phyloP scores from a whole-genome alignment of 345 rosid species.

The Arabidopsis thaliana region TAIR10.1 NC_003071.7:11062001-11062500 shows the following conservation, averaged over 20 bases:
- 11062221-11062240: conserved; percentile 52
- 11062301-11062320: conserved; percentile 47
- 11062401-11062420: conserved; percentile 48
- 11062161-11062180: conserved; percentile 73
- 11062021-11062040: conserved; percentile 91
- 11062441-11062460: conserved; percentile 42
- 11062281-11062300: conserved; percentile 45
- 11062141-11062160: conserved; percentile 58
- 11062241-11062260: conserved; percentile 52
- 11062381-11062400: conserved; percentile 52
- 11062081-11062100: not conserved
- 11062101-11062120: not conserved
- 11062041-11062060: conserved; percentile 91
- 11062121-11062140: not conserved
- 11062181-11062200: conserved; percentile 70
- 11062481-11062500: conserved; percentile 59
- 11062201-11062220: conserved; percentile 53
- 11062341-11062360: conserved; percentile 48
- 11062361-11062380: conserved; percentile 27
- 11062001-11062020: conserved; percentile 69
- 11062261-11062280: conserved; percentile 51
- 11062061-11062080: conserved; percentile 69
- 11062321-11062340: conserved; percentile 46
- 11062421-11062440: conserved; percentile 27
- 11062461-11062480: conserved; percentile 60